phyloP scores from a whole-genome alignment of 257 asterid genomes.

The Fraxinus cuspidata region DNA sequence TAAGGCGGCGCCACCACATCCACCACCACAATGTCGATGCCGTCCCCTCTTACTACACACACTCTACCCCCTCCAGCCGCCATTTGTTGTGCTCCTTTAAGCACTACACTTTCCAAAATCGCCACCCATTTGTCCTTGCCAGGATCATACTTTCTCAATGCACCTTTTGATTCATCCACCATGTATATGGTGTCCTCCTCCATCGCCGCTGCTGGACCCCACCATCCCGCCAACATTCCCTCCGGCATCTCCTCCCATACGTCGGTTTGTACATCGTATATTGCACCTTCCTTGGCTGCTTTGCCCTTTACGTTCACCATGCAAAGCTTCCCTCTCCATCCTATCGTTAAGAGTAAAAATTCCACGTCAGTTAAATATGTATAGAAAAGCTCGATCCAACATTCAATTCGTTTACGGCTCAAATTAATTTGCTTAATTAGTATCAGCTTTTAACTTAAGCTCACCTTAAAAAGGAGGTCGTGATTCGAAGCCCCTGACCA shows the following conservation, averaged over 20 bases:
- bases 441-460: too few species aligned
- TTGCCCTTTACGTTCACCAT: slow-evolving; percentile 83
- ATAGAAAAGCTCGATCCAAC: too few species aligned
- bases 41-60: slow-evolving; percentile 51
- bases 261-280: slow-evolving; percentile 51
- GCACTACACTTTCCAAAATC: slow-evolving; percentile 35
- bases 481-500: too few species aligned
- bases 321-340: slow-evolving; percentile 78
- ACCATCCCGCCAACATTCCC: slow-evolving; percentile 84
- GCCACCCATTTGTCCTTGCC: slow-evolving; percentile 56
- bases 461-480: too few species aligned
- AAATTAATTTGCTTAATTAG: too few species aligned
- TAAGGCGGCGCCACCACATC: slow-evolving; percentile 55
- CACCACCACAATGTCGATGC: slow-evolving; percentile 51
- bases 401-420: too few species aligned
- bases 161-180: slow-evolving; percentile 71
- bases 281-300: slow-evolving; percentile 63
- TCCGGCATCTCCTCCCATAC: slow-evolving; percentile 75
- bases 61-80: slow-evolving; percentile 68
- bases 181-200: slow-evolving; percentile 60
- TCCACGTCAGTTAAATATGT: too few species aligned
- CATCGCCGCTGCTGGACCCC: slow-evolving; percentile 82
- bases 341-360: slow-evolving; percentile 22
- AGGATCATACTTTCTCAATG: slow-evolving; percentile 49
- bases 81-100: slow-evolving; percentile 57